Percentiles rank a stretch among this genome's conserved stretches.
Evolutionary conservation across 2,329 filamentous ascomycete genomes (phyloP).

Genomic region (Cercospora janseana): DNA sequence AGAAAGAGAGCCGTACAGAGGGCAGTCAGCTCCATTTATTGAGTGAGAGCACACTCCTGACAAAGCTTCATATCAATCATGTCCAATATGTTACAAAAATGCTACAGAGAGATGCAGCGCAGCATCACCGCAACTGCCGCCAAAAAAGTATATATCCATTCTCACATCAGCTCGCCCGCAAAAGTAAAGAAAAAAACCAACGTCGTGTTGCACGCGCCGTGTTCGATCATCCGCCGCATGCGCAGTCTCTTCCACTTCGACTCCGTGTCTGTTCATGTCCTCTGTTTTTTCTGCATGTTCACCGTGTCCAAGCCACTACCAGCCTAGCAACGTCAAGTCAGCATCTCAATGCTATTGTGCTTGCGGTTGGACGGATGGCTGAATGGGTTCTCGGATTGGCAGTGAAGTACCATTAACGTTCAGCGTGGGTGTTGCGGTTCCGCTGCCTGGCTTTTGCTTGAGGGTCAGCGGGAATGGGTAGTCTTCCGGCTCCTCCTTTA

Average conservation of each 20-base stretch:
- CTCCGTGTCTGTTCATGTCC: not conserved
- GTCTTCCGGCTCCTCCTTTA: constrained; percentile 74
- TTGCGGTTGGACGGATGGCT: too few species aligned
- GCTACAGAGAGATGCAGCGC: constrained; percentile 1
- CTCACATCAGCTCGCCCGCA: constrained; percentile 2
- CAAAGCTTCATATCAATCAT: not conserved
- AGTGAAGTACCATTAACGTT: constrained; percentile 28
- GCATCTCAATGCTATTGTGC: constrained; percentile 10
- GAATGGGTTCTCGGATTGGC: constrained; percentile 19
- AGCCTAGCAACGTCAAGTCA: not conserved
- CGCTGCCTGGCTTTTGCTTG: constrained; percentile 44
- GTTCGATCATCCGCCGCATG: too few species aligned
- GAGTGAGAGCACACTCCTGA: not conserved
- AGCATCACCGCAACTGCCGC: not conserved
- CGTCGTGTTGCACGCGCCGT: not conserved
- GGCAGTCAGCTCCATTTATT: too few species aligned
- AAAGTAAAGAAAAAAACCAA: constrained; percentile 3
- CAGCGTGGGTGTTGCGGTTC: constrained; percentile 27
- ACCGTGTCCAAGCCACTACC: not conserved
- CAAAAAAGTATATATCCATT: constrained; percentile 3
- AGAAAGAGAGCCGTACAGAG: too few species aligned
- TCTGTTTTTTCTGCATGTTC: not conserved
- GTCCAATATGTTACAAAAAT: constrained; percentile 1
- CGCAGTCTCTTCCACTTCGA: not conserved
- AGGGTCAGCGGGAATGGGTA: constrained; percentile 70